phyloP scores from a whole-genome alignment of 768 basidiomycete species.

The Suillus paluster region DNA sequence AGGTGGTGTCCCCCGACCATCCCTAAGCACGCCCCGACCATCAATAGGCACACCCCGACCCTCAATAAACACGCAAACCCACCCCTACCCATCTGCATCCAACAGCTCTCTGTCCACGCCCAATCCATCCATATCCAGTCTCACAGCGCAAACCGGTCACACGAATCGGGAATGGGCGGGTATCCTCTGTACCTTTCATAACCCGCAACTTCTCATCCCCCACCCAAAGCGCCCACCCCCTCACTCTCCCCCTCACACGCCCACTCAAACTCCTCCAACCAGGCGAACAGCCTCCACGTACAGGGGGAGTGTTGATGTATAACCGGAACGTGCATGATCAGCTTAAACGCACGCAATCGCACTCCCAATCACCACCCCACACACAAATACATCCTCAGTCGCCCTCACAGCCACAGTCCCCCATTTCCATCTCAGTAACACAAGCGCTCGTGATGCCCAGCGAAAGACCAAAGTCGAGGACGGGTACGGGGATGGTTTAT shows the following conservation, averaged over 20 bases:
- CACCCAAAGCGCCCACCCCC: conserved; percentile 18
- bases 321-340: conserved; percentile 41
- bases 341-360: conserved; percentile 29
- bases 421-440: conserved; percentile 10
- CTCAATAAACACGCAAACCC: conserved; percentile 8
- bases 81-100: neutral
- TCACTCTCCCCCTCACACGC: conserved; percentile 25
- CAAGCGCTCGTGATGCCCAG: conserved; percentile 25
- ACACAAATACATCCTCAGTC: no score
- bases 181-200: conserved; percentile 12
- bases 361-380: no score
- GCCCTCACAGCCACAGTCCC: conserved; percentile 16
- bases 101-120: conserved; percentile 5
- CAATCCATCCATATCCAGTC: conserved; percentile 2
- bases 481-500: conserved; percentile 74
- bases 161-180: neutral
- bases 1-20: conserved; percentile 24
- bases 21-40: conserved; percentile 31
- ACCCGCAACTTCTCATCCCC: conserved; percentile 1
- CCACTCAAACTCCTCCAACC: conserved; percentile 32
- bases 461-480: conserved; percentile 56
- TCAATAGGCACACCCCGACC: conserved; percentile 11
- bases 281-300: conserved; percentile 25
- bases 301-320: conserved; percentile 32
- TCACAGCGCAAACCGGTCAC: neutral